Conservation (phyloP, 2,329 filamentous ascomycete species). For the Monosporascus cannonballus region DNA sequence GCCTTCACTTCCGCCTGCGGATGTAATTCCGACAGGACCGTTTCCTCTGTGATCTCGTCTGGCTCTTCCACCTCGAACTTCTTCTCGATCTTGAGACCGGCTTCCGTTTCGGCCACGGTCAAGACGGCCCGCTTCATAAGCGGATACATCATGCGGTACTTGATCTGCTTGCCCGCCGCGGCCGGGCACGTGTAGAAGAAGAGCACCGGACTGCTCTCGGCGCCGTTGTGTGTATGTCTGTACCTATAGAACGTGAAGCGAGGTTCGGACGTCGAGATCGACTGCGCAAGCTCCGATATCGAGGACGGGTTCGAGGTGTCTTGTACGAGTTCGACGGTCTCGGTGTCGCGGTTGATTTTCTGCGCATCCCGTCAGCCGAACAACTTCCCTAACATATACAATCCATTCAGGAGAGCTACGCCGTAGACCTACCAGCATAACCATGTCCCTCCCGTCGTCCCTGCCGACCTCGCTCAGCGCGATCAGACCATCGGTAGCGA, state of each 20-base stretch:
- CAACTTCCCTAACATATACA: not conserved
- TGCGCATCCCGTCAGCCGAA: slow-evolving; percentile 21
- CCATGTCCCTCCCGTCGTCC: slow-evolving; percentile 45
- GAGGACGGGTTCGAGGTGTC: slow-evolving; percentile 44
- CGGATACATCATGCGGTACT: slow-evolving; percentile 81
- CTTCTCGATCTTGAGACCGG: slow-evolving; percentile 62
- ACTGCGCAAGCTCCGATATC: slow-evolving; percentile 50
- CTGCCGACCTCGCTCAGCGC: slow-evolving; percentile 55
- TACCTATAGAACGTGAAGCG: slow-evolving; percentile 75
- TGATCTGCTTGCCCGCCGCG: slow-evolving; percentile 62
- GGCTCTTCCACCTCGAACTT: slow-evolving; percentile 64
- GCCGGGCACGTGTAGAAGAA: slow-evolving; percentile 81
- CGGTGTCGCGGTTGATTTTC: slow-evolving; percentile 67
- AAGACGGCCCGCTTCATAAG: slow-evolving; percentile 63
- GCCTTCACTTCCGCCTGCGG: slow-evolving; percentile 60
- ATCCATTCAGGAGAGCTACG: not conserved
- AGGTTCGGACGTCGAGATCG: slow-evolving; percentile 63
- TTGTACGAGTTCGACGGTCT: slow-evolving; percentile 61
- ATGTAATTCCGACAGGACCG: slow-evolving; percentile 61
- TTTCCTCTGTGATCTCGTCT: slow-evolving; percentile 62
- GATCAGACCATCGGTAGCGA: slow-evolving; percentile 56
- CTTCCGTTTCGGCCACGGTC: slow-evolving; percentile 57
- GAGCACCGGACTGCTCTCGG: slow-evolving; percentile 53
- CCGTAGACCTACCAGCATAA: slow-evolving; percentile 55
- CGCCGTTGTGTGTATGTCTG: slow-evolving; percentile 48